Base-by-base conservation (phyloP, 805 yeast species). In the Teunomyces gatunensis region DNA sequence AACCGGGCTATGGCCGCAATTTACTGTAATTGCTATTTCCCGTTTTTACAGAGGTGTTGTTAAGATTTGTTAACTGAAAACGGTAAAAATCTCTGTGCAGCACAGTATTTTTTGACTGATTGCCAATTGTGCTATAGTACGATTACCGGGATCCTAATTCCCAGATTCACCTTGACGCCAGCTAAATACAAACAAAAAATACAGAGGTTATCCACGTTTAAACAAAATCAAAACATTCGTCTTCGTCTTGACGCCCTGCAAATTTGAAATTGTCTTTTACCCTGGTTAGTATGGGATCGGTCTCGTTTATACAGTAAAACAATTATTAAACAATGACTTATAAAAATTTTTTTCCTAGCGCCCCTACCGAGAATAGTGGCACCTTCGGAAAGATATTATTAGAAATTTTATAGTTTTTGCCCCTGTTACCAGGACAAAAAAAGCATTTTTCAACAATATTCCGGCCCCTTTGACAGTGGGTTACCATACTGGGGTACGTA, bases 391-490 rank as follows among this genome's bases (percentile, higher is more conserved):
- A 27, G 23, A 12, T 37, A 37, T 37, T 37, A n/a, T 18, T 37
- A 37, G 40, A 37, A 37, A n/a, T 20, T n/a, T 12, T 20, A 12
- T n/a, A n/a, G 10, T 11, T n/a, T 12, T n/a, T 13, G 34, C 40
- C 40, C 29, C 40, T 23, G 13, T 27, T 37, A 37, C 40, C 40
- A n/a, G 40, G 40, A 37, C 40, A 37, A 23, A 37, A 37, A 21
- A 37, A 21, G 29, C 40, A 20, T 37, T 36, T n/a, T 23, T 21
- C n/a, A 20, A 20, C 25, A n/a, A 18, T 12, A n/a, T n/a, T 23
- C 23, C 28, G 23, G 28, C 40, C 39, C 39, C 39, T 35, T 37
- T 37, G 40, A 37, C 40, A 32, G 40, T 37, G n/a, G 40, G 12
- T 37, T 37, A 37, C 40, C 15, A 20, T 23, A 37, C 40, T 27